Percentiles rank a stretch among this genome's conserved stretches.
Evolutionary conservation across 2,329 filamentous ascomycete species (phyloP).

Genomic region (Triangularia verruculosa): DNA sequence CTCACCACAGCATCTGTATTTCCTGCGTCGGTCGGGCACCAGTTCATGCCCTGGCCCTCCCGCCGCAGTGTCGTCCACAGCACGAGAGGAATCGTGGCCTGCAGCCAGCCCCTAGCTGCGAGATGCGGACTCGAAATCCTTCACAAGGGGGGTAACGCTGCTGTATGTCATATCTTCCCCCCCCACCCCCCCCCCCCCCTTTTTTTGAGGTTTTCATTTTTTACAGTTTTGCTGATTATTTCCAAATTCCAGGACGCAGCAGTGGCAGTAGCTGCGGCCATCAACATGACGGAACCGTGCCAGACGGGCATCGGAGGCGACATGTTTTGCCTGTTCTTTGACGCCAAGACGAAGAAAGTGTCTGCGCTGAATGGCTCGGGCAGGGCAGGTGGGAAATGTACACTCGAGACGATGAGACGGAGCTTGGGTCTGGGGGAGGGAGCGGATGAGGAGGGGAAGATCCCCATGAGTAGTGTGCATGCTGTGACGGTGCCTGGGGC

Average conservation of each 20-base stretch:
- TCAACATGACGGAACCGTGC: conserved; percentile 91
- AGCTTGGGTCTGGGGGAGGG: conserved; percentile 63
- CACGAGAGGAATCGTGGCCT: conserved; percentile 85
- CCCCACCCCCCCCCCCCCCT: no score
- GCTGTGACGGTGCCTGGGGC: conserved; percentile 87
- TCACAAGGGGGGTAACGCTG: conserved; percentile 87
- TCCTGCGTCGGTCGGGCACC: conserved; percentile 40
- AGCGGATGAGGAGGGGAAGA: conserved; percentile 49
- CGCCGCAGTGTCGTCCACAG: conserved; percentile 91
- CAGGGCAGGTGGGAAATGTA: conserved; percentile 67
- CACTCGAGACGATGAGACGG: conserved; percentile 66
- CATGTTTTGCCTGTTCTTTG: conserved; percentile 93
- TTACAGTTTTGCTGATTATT: no score
- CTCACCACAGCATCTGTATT: conserved; percentile 47
- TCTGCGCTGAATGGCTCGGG: conserved; percentile 90
- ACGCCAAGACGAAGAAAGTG: conserved; percentile 77
- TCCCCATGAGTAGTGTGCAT: conserved; percentile 75
- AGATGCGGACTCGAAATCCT: conserved; percentile 83
- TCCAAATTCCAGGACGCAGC: conserved; percentile 92
- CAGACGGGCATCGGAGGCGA: conserved; percentile 96
- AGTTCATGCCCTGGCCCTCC: conserved; percentile 68
- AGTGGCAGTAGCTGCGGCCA: conserved; percentile 87
- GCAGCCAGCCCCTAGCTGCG: conserved; percentile 83
- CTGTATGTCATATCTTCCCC: conserved; percentile 66
- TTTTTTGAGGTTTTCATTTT: no score